Evolutionary conservation across 192 early-diverging fungal genomes (phyloP).

Genomic region (Coemansia javaensis): DNA sequence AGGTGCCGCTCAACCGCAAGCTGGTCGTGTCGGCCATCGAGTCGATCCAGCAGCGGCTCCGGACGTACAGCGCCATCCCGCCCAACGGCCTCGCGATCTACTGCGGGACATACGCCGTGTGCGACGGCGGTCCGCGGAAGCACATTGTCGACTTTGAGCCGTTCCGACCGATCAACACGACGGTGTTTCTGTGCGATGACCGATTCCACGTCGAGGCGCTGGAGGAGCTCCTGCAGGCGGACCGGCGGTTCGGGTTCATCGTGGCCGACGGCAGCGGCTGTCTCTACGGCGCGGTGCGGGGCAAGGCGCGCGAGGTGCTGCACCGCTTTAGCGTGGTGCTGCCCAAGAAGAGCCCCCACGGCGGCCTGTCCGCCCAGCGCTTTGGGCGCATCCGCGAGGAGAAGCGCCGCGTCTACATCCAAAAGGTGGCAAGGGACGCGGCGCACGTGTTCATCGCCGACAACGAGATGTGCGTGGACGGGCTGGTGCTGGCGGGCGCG

Average conservation of each 20-base stretch:
- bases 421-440: conserved; percentile 91
- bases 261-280: conserved; percentile 97
- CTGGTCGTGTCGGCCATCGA: conserved; percentile 92
- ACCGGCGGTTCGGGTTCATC: conserved; percentile 94
- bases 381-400: conserved; percentile 95
- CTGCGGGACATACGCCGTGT: conserved; percentile 90
- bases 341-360: conserved; percentile 98
- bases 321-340: conserved; percentile 90
- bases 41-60: conserved; percentile 89
- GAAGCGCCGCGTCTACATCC: conserved; percentile 95
- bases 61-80: conserved; percentile 81
- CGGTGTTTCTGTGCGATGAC: conserved; percentile 92
- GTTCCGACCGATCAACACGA: conserved; percentile 95
- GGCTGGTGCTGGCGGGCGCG: conserved; percentile 89
- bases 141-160: conserved; percentile 95
- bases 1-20: conserved; percentile 91
- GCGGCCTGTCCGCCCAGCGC: conserved; percentile 97
- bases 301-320: conserved; percentile 85
- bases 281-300: conserved; percentile 84
- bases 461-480: conserved; percentile 61
- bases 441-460: conserved; percentile 87
- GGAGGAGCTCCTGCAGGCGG: conserved; percentile 79
- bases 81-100: conserved; percentile 86
- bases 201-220: conserved; percentile 93
- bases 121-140: conserved; percentile 96